These are phyloP conservation scores for Stemphylium beticola DNA, from an alignment of 2,329 filamentous ascomycete genomes.

Conservation along the genomic window DNA sequence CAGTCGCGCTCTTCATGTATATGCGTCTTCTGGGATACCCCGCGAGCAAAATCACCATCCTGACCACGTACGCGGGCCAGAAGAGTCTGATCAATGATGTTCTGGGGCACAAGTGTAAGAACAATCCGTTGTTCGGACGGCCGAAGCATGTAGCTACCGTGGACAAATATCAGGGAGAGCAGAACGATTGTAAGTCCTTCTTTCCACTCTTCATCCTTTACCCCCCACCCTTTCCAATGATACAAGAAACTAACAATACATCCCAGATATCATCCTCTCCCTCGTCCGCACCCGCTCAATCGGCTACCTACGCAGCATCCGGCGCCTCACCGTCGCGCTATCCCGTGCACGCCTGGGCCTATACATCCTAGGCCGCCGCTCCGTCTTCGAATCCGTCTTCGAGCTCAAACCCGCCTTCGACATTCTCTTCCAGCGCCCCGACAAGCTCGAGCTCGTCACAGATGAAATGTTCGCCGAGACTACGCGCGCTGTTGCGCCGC, in stretches of 20 bases:
- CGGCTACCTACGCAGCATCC: conserved; percentile 91
- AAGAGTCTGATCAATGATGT: conserved; percentile 88
- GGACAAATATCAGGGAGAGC: conserved; percentile 98
- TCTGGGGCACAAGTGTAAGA: conserved; percentile 79
- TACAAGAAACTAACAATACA: conserved; percentile 9
- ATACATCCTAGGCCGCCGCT: conserved; percentile 87
- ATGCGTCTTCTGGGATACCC: conserved; percentile 97
- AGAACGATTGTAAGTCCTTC: conserved; percentile 86
- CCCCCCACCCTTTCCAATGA: background rate
- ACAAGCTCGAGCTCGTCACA: conserved; percentile 80
- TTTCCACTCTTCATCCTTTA: background rate
- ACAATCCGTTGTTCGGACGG: conserved; percentile 83
- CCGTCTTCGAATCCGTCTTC: conserved; percentile 86
- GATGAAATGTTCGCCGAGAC: conserved; percentile 82
- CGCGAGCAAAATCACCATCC: conserved; percentile 79
- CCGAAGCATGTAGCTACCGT: conserved; percentile 92
- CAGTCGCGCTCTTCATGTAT: conserved; percentile 93
- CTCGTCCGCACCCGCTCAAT: conserved; percentile 86
- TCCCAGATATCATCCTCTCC: conserved; percentile 85
- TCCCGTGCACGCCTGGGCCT: conserved; percentile 90
- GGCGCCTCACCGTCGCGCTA: conserved; percentile 90
- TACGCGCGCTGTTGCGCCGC: conserved; percentile 55
- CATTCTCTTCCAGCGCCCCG: conserved; percentile 74
- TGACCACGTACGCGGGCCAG: conserved; percentile 94
- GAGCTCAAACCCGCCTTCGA: conserved; percentile 89